A percentile compares a stretch with the other conserved stretches of the same genome.
Evolutionary conservation across 305 asterid genomes (phyloP).

Genomic region (Fraxinus greggii): DNA sequence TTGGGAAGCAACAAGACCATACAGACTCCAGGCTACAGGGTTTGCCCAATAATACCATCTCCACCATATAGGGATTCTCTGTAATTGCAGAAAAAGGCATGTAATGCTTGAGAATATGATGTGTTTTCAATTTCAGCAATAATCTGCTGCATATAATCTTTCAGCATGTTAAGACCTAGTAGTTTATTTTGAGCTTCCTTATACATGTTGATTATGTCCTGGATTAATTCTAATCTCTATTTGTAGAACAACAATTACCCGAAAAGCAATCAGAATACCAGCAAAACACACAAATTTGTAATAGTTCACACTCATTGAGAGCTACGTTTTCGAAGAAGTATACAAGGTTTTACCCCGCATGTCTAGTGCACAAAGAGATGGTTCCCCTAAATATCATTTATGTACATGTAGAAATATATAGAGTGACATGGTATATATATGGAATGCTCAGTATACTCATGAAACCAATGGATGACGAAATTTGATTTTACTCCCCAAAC

Average conservation of each 20-base stretch:
- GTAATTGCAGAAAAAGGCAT: conserved; percentile 24
- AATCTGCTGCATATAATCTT: conserved; percentile 7
- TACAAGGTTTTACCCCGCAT: neutral
- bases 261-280: neutral
- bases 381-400: neutral
- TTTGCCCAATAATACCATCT: conserved; percentile 99
- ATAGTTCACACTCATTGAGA: neutral
- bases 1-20: conserved; percentile 84
- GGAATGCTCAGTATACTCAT: neutral
- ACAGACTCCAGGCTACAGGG: conserved; percentile 92
- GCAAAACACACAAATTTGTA: neutral
- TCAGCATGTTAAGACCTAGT: neutral
- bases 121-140: neutral
- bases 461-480: neutral
- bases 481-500: neutral
- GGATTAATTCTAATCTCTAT: neutral
- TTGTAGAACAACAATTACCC: neutral
- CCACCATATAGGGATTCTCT: conserved; percentile 98
- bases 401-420: neutral
- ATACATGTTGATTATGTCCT: neutral
- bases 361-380: neutral
- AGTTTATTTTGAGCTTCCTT: neutral
- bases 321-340: neutral
- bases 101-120: neutral
- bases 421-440: neutral